Evolutionary conservation across 257 asterid genomes (phyloP).

Genomic region (Solanum tarapatanum): DNA sequence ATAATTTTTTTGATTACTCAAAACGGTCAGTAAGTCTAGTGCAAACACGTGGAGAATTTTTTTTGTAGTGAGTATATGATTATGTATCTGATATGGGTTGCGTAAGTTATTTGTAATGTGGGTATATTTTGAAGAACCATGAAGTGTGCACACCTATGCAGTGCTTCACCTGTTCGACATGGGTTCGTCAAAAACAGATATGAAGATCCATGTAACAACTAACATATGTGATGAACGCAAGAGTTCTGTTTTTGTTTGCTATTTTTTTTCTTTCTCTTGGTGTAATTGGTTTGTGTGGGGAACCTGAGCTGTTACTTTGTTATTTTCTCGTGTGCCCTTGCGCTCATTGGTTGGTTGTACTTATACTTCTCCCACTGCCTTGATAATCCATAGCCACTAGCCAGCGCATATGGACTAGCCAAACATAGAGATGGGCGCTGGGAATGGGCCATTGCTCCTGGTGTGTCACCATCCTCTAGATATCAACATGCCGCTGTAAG

Average conservation of each 20-base stretch:
- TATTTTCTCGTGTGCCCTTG: background rate
- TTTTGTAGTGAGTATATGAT: background rate
- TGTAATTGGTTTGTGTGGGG: background rate
- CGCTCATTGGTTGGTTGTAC: background rate
- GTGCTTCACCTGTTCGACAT: background rate
- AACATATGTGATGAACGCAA: background rate
- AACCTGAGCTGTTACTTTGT: background rate
- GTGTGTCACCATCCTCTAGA: conserved; percentile 98
- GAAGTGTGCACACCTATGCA: background rate
- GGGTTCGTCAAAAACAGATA: background rate
- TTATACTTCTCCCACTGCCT: background rate
- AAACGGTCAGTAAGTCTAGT: background rate
- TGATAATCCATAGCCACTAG: conserved; percentile 59
- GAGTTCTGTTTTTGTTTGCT: background rate
- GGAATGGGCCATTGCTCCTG: conserved; percentile 99
- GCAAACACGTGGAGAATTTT: background rate
- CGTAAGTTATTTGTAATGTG: background rate
- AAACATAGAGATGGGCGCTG: conserved; percentile 99
- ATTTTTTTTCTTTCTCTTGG: background rate
- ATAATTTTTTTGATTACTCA: background rate
- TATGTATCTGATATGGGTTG: background rate
- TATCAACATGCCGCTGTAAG: conserved; percentile 99
- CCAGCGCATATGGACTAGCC: conserved; percentile 98
- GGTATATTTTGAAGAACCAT: background rate
- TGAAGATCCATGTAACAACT: background rate